phyloP scores from a whole-genome alignment of 1,139 yeast species.

The Suhomyces yuchorum region DNA sequence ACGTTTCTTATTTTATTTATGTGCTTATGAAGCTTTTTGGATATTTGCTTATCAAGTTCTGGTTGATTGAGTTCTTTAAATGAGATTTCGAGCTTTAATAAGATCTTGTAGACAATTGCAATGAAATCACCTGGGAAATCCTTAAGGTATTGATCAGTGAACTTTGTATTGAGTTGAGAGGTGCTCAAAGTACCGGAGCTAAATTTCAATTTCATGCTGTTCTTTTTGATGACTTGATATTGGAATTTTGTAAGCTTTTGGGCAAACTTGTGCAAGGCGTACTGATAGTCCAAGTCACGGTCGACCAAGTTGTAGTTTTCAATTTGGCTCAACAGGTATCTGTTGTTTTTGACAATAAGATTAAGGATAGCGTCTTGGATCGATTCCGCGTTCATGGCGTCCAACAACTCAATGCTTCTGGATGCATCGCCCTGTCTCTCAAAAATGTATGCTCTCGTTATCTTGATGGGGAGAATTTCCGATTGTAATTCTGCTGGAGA shows the following conservation, averaged over 20 bases:
- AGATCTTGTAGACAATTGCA: conserved; percentile 34
- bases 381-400: conserved; percentile 23
- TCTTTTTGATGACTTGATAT: conserved; percentile 42
- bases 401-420: conserved; percentile 45
- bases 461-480: conserved; percentile 62
- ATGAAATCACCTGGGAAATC: conserved; percentile 38
- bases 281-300: conserved; percentile 48
- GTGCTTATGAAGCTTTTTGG: conserved; percentile 33
- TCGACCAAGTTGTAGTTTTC: conserved; percentile 35
- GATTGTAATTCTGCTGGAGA: conserved; percentile 43
- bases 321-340: conserved; percentile 22
- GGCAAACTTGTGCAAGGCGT: conserved; percentile 34
- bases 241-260: conserved; percentile 50
- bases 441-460: conserved; percentile 71
- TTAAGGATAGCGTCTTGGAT: conserved; percentile 36
- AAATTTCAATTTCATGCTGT: conserved; percentile 45
- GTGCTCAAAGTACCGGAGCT: conserved; percentile 39
- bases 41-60: conserved; percentile 18
- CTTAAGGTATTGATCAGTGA: conserved; percentile 22
- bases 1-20: conserved; percentile 14
- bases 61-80: conserved; percentile 29
- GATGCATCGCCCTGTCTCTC: conserved; percentile 47
- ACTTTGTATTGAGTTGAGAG: conserved; percentile 25
- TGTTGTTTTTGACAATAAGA: conserved; percentile 39
- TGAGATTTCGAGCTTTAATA: conserved; percentile 32